Evolutionary conservation across 2,329 filamentous ascomycete genomes (phyloP), one percentile per base, ranked within the genome.

Genomic region (Aspergillus intermedius): DNA sequence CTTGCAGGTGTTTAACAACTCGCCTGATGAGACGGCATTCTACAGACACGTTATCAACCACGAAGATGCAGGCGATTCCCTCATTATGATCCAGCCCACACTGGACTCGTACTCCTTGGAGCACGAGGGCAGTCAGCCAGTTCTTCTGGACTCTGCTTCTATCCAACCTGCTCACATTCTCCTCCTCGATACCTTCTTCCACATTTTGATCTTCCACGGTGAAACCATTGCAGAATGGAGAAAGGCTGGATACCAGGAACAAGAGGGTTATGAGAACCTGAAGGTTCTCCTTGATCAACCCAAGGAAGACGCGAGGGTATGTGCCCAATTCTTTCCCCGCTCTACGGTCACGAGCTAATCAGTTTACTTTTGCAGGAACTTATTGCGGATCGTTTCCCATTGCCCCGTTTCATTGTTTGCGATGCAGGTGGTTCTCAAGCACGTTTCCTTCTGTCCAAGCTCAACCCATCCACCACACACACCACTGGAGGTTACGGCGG

Each of bases 1-100:
- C 77, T 73, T 98, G 56, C 93, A 98, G 66, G 91, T 98, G 49
- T 98, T 98, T 81, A 98, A 98, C 77, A 98, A 97, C 71, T 97
- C 91, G 0, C 93, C 93, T 6, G 93, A 98, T 61, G 93, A 98
- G 72, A 98, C 93, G 21, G 93, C 93, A n/a, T 98, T 98, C 72
- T 95, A 97, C 68, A 82, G 93, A 52, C 93, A 98, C 65, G 90
- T 98, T 3, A 78, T 98, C 55, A 95, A 97, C 67, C 91, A 97
- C 62, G 93, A 98, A 70, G 93, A 97, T 70, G 90, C 95, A 52
- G 87, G 88, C 74, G 95, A 97, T 72, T 96, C 91, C 9, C 80
- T 98, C 42, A 84, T 98, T 68, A 98, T 98, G 93, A 97, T 98
- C 56, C 93, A 98, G 68, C 93, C 93, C 7, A 98, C 93, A 0